Conservation (phyloP, 176 grass and related monocot species). For the Triticum turgidum region DNA sequence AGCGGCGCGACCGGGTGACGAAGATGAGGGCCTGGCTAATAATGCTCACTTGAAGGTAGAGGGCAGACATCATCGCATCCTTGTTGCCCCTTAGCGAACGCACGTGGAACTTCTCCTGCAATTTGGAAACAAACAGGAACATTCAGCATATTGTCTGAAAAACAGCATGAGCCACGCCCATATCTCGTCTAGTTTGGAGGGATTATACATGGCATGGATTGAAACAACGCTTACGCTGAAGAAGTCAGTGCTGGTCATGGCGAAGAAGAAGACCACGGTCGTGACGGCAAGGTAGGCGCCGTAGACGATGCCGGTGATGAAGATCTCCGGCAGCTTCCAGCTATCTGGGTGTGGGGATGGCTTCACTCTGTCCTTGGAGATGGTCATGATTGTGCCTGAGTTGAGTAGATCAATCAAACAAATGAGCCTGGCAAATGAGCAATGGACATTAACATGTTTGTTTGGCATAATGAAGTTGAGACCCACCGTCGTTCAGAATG, state of each 20-base stretch:
- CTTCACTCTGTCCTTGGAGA: conserved; percentile 93
- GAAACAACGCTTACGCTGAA: conserved; percentile 48
- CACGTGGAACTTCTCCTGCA: conserved; percentile 68
- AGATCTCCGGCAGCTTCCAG: conserved; percentile 96
- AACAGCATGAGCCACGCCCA: background rate
- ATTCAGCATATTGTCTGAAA: background rate
- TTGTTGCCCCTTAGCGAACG: conserved; percentile 35
- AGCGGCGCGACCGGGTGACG: conserved; percentile 76
- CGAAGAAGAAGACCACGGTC: conserved; percentile 97
- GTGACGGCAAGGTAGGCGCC: conserved; percentile 82
- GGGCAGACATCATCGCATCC: conserved; percentile 79
- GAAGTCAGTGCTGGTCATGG: conserved; percentile 83
- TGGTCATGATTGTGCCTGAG: conserved; percentile 96
- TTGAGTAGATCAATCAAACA: background rate
- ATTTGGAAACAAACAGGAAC: background rate
- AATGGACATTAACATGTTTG: background rate
- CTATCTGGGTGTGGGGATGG: conserved; percentile 91
- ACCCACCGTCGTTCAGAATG: conserved; percentile 91
- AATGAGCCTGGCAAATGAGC: background rate
- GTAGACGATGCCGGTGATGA: conserved; percentile 83
- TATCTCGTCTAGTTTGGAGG: no score
- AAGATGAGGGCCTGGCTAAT: conserved; percentile 99
- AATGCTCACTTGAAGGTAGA: conserved; percentile 99
- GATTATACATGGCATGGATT: background rate
- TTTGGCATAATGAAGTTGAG: background rate